Evolutionary conservation across 257 asterid genomes (phyloP), one percentile per base, ranked within the genome.

Genomic region (Haberlea rhodopensis): DNA sequence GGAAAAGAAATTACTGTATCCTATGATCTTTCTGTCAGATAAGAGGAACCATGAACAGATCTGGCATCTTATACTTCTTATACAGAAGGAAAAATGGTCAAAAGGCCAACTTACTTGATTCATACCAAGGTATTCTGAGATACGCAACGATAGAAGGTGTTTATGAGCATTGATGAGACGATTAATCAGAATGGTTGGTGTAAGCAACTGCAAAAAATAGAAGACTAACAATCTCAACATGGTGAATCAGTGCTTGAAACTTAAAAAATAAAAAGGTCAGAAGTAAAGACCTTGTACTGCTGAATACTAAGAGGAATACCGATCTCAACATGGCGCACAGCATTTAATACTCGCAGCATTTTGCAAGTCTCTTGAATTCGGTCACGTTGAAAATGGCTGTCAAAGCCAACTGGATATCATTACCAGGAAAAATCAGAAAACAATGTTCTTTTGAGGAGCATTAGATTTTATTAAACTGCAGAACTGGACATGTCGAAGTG

Each of bases 231-330:
- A 34, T 63, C 34, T 61, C 69, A 61, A 66, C 8, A 52, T 26
- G 65, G n/a, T 67, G n/a, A 71, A 63, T 23, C 25, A 29, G 60
- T 21, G 32, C 59, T 34, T 49, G 29, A 63, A 65, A 63, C 40
- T 28, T 54, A 19, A 62, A 61, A 59, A 55, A 60, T 8, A 37
- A 66, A 45, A 49, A 45, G 57, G 64, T 61, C 27, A 69, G 64
- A 62, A 72, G 24, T 29, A 6, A 68, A 52, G 53, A 90, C 99
- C 97, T 94, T 84, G 79, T 87, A 94, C 73, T 94, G 97, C 72
- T 90, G 92, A 79, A 90, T 84, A 82, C 97, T 94, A 25, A 90
- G 85, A 70, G 99, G 95, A 73, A 86, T 86, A 26, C 97, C 99
- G 54, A 84, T 79, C 58, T 94, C 88, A 10, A 70, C 80, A 63